Percentiles rank a stretch among this genome's conserved stretches.
Conservation (phyloP, 2,329 filamentous ascomycete species). For the Calycina herbarum region DNA sequence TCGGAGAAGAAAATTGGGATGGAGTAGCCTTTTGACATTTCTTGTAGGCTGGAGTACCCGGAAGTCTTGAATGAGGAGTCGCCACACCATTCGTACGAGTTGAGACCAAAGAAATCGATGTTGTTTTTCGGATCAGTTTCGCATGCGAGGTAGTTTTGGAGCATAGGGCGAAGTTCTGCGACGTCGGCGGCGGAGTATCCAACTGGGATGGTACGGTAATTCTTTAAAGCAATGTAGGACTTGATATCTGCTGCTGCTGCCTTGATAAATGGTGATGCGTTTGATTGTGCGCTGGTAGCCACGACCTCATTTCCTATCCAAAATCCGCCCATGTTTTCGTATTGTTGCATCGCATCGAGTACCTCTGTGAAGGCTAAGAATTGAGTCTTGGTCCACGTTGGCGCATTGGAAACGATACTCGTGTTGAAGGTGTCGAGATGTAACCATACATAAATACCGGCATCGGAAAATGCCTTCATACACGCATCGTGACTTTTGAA, state of each 20-base stretch:
- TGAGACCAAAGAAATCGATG: slow-evolving; percentile 64
- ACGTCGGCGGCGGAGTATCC: slow-evolving; percentile 67
- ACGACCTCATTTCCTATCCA: slow-evolving; percentile 90
- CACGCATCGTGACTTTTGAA: slow-evolving; percentile 70
- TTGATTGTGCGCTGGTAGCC: slow-evolving; percentile 54
- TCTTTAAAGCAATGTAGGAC: slow-evolving; percentile 49
- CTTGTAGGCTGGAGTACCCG: slow-evolving; percentile 67
- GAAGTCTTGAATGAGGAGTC: slow-evolving; percentile 56
- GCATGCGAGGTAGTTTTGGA: slow-evolving; percentile 73
- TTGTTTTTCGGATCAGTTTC: slow-evolving; percentile 61
- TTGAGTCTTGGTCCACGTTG: slow-evolving; percentile 73
- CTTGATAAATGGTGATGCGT: slow-evolving; percentile 55
- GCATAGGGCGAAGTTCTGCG: slow-evolving; percentile 65
- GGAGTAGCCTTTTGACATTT: slow-evolving; percentile 64
- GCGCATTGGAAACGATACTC: slow-evolving; percentile 61
- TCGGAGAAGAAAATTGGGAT: slow-evolving; percentile 85
- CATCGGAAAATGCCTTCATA: slow-evolving; percentile 76
- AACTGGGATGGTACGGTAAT: slow-evolving; percentile 52
- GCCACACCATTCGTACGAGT: slow-evolving; percentile 67
- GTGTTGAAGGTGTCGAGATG: slow-evolving; percentile 76
- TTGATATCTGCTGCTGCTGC: slow-evolving; percentile 58
- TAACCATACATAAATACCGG: slow-evolving; percentile 80
- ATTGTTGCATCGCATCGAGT: slow-evolving; percentile 65
- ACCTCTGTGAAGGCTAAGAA: slow-evolving; percentile 65
- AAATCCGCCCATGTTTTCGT: slow-evolving; percentile 73